These are phyloP conservation scores for Leavenworthia alabamica DNA, from an alignment of 345 rosid genomes.

Conservation along the genomic window DNA sequence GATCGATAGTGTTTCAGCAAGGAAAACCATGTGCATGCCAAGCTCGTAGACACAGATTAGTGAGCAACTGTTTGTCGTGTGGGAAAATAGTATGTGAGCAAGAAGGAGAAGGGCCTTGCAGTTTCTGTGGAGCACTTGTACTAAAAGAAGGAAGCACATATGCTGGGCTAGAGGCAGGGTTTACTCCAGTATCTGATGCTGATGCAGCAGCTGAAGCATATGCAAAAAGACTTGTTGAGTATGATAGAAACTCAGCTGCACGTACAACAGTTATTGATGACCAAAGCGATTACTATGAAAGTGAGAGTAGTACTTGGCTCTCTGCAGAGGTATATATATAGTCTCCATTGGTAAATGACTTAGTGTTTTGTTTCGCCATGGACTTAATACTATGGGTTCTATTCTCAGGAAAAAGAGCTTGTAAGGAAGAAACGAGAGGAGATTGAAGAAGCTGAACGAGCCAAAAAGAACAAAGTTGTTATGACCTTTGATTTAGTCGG, in stretches of 20 bases:
- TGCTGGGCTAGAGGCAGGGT: constrained; percentile 68
- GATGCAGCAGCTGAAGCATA: constrained; percentile 86
- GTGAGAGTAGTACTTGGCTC: constrained; percentile 89
- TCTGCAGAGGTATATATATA: constrained; percentile 61
- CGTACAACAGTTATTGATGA: constrained; percentile 95
- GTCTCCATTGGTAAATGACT: neutral
- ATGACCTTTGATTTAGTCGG: constrained; percentile 92
- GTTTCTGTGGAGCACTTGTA: constrained; percentile 81
- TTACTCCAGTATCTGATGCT: constrained; percentile 60
- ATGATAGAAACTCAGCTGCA: constrained; percentile 82
- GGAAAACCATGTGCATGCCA: constrained; percentile 93
- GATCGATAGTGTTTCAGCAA: constrained; percentile 84
- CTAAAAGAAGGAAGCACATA: constrained; percentile 78
- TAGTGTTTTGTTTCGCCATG: neutral
- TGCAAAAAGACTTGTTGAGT: constrained; percentile 87
- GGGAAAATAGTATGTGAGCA: constrained; percentile 97
- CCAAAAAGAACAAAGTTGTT: constrained; percentile 65
- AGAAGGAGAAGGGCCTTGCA: constrained; percentile 95
- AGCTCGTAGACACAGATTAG: constrained; percentile 70
- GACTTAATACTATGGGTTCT: neutral
- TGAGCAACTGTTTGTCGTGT: constrained; percentile 94
- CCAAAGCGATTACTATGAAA: constrained; percentile 92
- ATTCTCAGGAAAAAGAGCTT: constrained; percentile 71
- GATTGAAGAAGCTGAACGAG: constrained; percentile 72
- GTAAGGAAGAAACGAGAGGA: constrained; percentile 69